A percentile compares a stretch with the other conserved stretches of the same genome.
phyloP scores from a whole-genome alignment of 2,329 filamentous ascomycete genomes.

The Raffaelea albimanens region DNA sequence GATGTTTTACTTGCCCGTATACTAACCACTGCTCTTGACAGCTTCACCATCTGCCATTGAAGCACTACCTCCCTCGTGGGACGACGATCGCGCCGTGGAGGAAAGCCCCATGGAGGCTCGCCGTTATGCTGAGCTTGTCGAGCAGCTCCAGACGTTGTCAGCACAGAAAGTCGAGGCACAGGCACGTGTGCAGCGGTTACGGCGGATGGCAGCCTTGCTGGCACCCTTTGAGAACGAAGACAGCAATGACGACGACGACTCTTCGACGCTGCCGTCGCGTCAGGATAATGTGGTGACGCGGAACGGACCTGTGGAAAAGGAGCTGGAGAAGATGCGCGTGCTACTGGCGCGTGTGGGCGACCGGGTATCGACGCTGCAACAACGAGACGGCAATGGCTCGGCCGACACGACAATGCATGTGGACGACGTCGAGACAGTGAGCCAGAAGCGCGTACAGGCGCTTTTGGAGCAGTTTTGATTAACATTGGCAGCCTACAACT shows the following conservation, averaged over 20 bases:
- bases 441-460: conserved; percentile 31
- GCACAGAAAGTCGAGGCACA: conserved; percentile 27
- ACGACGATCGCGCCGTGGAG: conserved; percentile 25
- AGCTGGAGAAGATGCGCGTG: conserved; percentile 57
- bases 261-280: conserved; percentile 18
- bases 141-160: conserved; percentile 39
- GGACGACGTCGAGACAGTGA: conserved; percentile 27
- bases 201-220: conserved; percentile 39
- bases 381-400: background rate
- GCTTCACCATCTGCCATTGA: conserved; percentile 34
- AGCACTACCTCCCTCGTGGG: conserved; percentile 38
- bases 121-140: conserved; percentile 41
- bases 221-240: conserved; percentile 31
- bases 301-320: conserved; percentile 54
- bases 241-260: conserved; percentile 8
- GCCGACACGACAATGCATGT: conserved; percentile 13
- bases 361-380: conserved; percentile 31
- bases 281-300: conserved; percentile 60
- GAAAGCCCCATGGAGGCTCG: conserved; percentile 35
- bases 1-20: background rate
- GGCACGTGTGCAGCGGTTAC: conserved; percentile 33
- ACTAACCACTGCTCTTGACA: no score
- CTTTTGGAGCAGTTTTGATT: conserved; percentile 27
- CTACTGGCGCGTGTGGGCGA: conserved; percentile 51
- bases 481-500: no score